phyloP scores from a whole-genome alignment of 2,329 filamentous ascomycete genomes.

The Aspergillus intermedius region DNA sequence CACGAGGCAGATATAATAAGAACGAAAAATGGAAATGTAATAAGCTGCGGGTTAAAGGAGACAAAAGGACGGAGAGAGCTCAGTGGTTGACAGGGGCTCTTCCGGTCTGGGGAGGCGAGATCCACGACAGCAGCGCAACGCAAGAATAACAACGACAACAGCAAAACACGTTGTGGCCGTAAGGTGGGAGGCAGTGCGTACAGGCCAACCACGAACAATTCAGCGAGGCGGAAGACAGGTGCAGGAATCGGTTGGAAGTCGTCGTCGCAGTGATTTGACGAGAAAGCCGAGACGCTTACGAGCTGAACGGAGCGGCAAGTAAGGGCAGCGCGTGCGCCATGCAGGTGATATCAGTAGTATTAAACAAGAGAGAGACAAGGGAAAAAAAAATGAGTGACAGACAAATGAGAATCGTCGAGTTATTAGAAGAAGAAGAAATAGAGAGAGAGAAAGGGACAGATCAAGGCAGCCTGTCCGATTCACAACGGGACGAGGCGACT shows the following conservation, averaged over 20 bases:
- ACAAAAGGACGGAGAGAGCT: not conserved
- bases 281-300: not conserved
- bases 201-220: slow-evolving; percentile 9
- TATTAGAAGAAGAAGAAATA: not conserved
- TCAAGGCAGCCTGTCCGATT: not conserved
- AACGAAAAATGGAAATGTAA: not conserved
- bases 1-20: not conserved
- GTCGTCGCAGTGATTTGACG: not conserved
- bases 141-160: slow-evolving; percentile 8
- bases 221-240: no score
- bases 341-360: not conserved
- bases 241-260: not conserved
- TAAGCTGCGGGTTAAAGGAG: not conserved
- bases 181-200: not conserved
- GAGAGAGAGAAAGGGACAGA: not conserved
- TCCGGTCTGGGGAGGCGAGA: slow-evolving; percentile 3
- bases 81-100: not conserved
- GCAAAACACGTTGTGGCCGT: slow-evolving; percentile 4
- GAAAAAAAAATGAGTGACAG: not conserved
- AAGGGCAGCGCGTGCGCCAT: not conserved
- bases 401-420: not conserved
- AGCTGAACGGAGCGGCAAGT: not conserved
- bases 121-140: slow-evolving; percentile 12
- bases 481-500: not conserved
- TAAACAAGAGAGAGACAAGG: not conserved